Percentiles rank a stretch among this genome's conserved stretches.
These are phyloP conservation scores for Komagataella phaffii DNA, from an alignment of 805 yeast genomes.

Conservation along the genomic window DNA sequence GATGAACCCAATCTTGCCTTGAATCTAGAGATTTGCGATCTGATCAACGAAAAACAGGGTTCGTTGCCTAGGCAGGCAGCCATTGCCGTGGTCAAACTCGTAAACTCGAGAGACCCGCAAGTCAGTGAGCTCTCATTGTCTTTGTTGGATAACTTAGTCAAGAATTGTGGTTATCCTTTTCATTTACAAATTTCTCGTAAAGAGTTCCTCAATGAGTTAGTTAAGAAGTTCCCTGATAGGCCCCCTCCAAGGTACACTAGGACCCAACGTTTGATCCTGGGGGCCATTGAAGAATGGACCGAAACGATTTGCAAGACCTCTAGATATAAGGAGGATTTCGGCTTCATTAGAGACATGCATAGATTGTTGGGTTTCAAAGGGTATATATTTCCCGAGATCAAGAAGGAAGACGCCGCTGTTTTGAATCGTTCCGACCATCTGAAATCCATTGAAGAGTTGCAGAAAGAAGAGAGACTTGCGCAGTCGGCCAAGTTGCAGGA, in stretches of 20 bases:
- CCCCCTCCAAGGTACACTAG: conserved; percentile 81
- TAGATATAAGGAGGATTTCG: conserved; percentile 82
- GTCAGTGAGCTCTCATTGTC: conserved; percentile 67
- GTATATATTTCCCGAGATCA: conserved; percentile 83
- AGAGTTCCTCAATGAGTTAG: conserved; percentile 88
- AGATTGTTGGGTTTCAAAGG: conserved; percentile 82
- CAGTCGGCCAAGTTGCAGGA: conserved; percentile 94
- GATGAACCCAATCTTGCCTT: conserved; percentile 80
- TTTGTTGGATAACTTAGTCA: conserved; percentile 76
- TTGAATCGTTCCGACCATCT: conserved; percentile 79
- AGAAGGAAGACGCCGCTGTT: conserved; percentile 85
- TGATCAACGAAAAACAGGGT: conserved; percentile 87
- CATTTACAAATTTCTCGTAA: conserved; percentile 91
- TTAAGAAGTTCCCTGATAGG: conserved; percentile 84
- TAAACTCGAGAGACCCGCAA: conserved; percentile 75
- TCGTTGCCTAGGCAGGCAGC: conserved; percentile 88
- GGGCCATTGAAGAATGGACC: conserved; percentile 94
- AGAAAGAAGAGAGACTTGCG: conserved; percentile 83
- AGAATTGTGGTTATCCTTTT: conserved; percentile 96
- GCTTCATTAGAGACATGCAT: conserved; percentile 92
- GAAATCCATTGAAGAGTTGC: conserved; percentile 81
- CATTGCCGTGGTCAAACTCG: conserved; percentile 64
- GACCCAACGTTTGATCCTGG: conserved; percentile 73
- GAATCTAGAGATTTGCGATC: conserved; percentile 87
- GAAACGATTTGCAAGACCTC: conserved; percentile 87